These are phyloP conservation scores for Fomitopsis pinicola DNA, from an alignment of 1,284 basidiomycete species.

Conservation along the genomic window DNA sequence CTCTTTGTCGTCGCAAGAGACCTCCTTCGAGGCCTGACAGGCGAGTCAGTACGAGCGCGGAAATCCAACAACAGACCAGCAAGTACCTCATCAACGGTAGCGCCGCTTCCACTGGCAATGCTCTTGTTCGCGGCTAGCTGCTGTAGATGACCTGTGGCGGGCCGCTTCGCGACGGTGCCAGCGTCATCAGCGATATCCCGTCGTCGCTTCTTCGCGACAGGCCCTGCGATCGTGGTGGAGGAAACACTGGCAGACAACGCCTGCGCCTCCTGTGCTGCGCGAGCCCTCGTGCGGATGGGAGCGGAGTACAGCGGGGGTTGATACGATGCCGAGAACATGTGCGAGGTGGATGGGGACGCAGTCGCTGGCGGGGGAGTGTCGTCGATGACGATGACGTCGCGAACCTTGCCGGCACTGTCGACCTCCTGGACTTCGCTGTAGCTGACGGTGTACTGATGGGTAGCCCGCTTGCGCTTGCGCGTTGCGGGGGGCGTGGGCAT, in stretches of 20 bases:
- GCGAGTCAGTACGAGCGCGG: slow-evolving; percentile 20
- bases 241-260: slow-evolving; percentile 62
- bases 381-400: slow-evolving; percentile 85
- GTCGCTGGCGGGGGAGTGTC: slow-evolving; percentile 79
- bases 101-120: slow-evolving; percentile 58
- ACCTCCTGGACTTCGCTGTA: slow-evolving; percentile 83
- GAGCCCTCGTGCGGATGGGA: slow-evolving; percentile 73
- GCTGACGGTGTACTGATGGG: slow-evolving; percentile 72
- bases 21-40: slow-evolving; percentile 52
- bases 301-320: slow-evolving; percentile 71
- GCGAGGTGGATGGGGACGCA: slow-evolving; percentile 62
- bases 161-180: slow-evolving; percentile 60
- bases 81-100: slow-evolving; percentile 61
- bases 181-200: slow-evolving; percentile 65
- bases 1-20: slow-evolving; percentile 89
- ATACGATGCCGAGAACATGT: slow-evolving; percentile 70
- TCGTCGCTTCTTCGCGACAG: slow-evolving; percentile 74
- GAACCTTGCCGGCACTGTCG: slow-evolving; percentile 65
- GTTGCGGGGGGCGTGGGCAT: slow-evolving; percentile 60
- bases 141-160: slow-evolving; percentile 40
- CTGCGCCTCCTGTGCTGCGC: slow-evolving; percentile 78
- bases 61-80: not conserved
- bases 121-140: slow-evolving; percentile 49
- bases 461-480: slow-evolving; percentile 73
- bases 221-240: slow-evolving; percentile 47